Evolutionary conservation across 108 stramenopile genomes (phyloP).

Genomic region (Fistulifera pelliculosa): DNA sequence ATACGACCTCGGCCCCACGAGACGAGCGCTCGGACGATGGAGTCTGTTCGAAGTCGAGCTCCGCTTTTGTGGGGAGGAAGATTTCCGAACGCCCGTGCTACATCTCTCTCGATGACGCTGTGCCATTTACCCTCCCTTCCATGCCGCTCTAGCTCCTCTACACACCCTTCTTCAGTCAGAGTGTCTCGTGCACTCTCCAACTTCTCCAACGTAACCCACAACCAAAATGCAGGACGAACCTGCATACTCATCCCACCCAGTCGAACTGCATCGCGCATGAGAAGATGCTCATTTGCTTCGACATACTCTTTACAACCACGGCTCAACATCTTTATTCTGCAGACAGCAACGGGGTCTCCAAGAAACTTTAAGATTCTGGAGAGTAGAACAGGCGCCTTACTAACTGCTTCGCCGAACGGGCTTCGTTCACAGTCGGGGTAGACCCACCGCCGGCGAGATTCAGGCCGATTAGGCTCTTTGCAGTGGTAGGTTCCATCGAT

Average conservation of each 20-base stretch:
- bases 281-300: conserved; percentile 58
- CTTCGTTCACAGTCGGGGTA: conserved; percentile 35
- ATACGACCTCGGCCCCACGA: conserved; percentile 67
- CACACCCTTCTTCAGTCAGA: conserved; percentile 3
- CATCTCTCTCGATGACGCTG: conserved; percentile 74
- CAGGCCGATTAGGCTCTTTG: too few relatives aligned
- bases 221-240: conserved; percentile 76
- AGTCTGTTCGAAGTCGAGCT: conserved; percentile 55
- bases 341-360: conserved; percentile 77
- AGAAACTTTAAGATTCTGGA: conserved; percentile 51
- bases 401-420: conserved; percentile 64
- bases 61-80: conserved; percentile 85
- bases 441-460: too few relatives aligned
- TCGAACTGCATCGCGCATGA: conserved; percentile 76
- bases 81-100: conserved; percentile 72
- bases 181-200: conserved; percentile 3
- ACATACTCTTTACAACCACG: conserved; percentile 53
- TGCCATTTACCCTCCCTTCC: conserved; percentile 72
- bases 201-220: conserved; percentile 72
- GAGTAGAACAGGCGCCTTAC: conserved; percentile 55
- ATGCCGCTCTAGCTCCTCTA: conserved; percentile 25
- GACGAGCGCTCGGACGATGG: conserved; percentile 80
- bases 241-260: conserved; percentile 68
- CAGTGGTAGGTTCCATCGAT: background rate
- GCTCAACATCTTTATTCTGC: conserved; percentile 62